Evolutionary conservation across 225 moss, liverwort and hornwort genomes (phyloP), one percentile per base, ranked within the genome.

Genomic region (Anthoceros angustus): DNA sequence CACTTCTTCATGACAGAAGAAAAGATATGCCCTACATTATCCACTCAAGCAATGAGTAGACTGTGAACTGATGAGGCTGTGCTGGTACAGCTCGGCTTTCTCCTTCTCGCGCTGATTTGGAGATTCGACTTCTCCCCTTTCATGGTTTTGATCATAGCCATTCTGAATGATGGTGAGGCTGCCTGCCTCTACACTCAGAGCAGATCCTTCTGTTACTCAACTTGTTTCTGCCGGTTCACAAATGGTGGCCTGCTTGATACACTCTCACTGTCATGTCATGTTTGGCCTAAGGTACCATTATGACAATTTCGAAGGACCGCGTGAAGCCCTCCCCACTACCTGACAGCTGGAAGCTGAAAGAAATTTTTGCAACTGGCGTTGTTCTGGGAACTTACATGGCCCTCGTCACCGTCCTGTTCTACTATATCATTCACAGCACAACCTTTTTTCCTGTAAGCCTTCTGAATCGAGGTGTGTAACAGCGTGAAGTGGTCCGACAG

Each of bases 261-360:
- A 55, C 18, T 18, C 55, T 23, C 7, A 18, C 18, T 7, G 2
- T 12, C 46, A 12, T 48, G 12, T 55, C 23, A 23, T 55, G 12
- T 18, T 18, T 55, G 18, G 55, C 23, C 23, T 5, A 18, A 55
- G 55, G 55, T 55, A 55, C 55, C 23, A 55, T 55, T 23, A 55
- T 55, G 55, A 55, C 55, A 18, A 55, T 55, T 55, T 55, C 55
- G 5, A 55, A 55, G 23, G 55, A 55, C 55, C 55, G 55, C 7
- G 55, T 55, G 7, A 55, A 55, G 23, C 55, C 55, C 23, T 55
- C 55, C n/a, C 55, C 55, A 18, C n/a, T 55, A 20, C 55, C 55
- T 55, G 55, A 55, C 23, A 55, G 55, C 55, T 55, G 55, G 55
- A 55, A 55, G n/a, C n/a, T 55, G 55, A 55, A 55, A 20, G 55